Evolutionary conservation across 2,329 filamentous ascomycete species (phyloP).

Genomic region (Plenodomus biglobosus): DNA sequence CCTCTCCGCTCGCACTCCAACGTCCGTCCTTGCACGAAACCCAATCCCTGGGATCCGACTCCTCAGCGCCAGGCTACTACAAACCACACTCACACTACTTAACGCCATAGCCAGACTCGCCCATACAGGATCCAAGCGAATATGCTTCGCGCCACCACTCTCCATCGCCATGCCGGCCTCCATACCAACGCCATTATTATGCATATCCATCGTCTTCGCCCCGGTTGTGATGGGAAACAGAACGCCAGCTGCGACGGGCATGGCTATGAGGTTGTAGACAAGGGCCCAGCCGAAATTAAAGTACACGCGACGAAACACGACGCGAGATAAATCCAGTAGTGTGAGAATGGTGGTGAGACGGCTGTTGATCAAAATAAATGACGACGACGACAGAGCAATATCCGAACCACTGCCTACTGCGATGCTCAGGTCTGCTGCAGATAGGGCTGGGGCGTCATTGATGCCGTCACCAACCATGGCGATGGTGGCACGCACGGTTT

Average conservation of each 20-base stretch:
- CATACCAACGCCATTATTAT: slow-evolving; percentile 34
- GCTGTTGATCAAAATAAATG: slow-evolving; percentile 77
- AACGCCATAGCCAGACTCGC: slow-evolving; percentile 89
- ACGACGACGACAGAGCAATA: slow-evolving; percentile 77
- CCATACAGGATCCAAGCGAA: slow-evolving; percentile 77
- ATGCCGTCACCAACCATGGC: slow-evolving; percentile 88
- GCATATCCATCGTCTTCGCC: slow-evolving; percentile 50
- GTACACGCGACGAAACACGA: slow-evolving; percentile 75
- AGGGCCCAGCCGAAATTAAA: slow-evolving; percentile 86
- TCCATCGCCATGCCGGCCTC: slow-evolving; percentile 43
- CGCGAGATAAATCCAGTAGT: slow-evolving; percentile 68
- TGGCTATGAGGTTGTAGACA: slow-evolving; percentile 75
- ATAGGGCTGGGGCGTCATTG: slow-evolving; percentile 80
- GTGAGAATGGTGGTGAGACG: slow-evolving; percentile 70
- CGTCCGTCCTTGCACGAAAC: slow-evolving; percentile 36
- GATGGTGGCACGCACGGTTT: slow-evolving; percentile 57
- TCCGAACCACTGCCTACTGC: slow-evolving; percentile 80
- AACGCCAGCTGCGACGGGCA: slow-evolving; percentile 80
- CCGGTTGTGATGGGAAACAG: slow-evolving; percentile 63
- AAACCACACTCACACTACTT: slow-evolving; percentile 85
- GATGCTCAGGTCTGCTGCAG: slow-evolving; percentile 79
- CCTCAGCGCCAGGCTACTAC: slow-evolving; percentile 75
- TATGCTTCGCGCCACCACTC: slow-evolving; percentile 51
- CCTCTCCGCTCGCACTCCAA: background rate
- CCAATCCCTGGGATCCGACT: slow-evolving; percentile 49